Conservation (phyloP, 768 basidiomycete species). For the Tricholoma flavovirens region DNA sequence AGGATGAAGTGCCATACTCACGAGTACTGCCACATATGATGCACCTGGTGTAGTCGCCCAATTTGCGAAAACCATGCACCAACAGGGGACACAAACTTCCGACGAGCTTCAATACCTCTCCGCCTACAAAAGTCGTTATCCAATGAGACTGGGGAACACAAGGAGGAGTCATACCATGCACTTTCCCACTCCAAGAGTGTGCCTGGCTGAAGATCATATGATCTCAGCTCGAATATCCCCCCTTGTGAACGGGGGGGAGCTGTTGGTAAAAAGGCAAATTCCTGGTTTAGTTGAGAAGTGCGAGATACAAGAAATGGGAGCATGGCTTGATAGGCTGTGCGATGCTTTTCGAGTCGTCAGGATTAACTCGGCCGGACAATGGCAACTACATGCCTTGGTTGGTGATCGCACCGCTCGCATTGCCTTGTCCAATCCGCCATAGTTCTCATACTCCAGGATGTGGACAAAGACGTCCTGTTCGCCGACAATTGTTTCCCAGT, state of each 20-base stretch:
- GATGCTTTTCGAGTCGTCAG: constrained; percentile 40
- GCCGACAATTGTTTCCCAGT: constrained; percentile 89
- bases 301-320: constrained; percentile 73
- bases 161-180: constrained; percentile 57
- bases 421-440: constrained; percentile 81
- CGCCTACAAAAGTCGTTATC: constrained; percentile 47
- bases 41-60: constrained; percentile 80
- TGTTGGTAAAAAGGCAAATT: constrained; percentile 94
- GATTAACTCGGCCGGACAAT: background rate
- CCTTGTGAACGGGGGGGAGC: constrained; percentile 82
- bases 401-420: constrained; percentile 56
- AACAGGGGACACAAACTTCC: constrained; percentile 77
- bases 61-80: constrained; percentile 93
- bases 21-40: constrained; percentile 98
- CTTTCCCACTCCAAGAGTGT: constrained; percentile 93
- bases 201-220: constrained; percentile 85
- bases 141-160: background rate
- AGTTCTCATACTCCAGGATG: constrained; percentile 93
- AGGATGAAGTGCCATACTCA: constrained; percentile 32
- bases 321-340: constrained; percentile 63
- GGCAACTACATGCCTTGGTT: constrained; percentile 41
- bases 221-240: constrained; percentile 90
- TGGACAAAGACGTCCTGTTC: constrained; percentile 78
- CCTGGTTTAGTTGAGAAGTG: constrained; percentile 76
- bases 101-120: constrained; percentile 88